Evolutionary conservation across 306 rosid species (phyloP), one percentile per base, ranked within the genome.

Genomic region (Lathyrus oleraceus): DNA sequence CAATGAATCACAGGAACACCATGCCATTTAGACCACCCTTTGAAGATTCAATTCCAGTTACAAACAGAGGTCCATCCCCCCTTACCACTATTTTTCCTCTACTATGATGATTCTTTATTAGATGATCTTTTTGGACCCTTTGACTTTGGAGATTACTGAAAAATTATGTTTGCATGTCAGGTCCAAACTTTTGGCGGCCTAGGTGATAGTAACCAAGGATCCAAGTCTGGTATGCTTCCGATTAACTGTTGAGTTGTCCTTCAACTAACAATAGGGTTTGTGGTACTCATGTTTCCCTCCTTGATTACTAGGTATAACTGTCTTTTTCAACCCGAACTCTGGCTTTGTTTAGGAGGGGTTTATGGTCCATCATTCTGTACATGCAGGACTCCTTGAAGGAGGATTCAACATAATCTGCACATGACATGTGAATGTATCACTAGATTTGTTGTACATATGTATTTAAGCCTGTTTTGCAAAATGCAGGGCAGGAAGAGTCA

Each of bases 151-250:
- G 38, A 14, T 45, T 54, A 27, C 25, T 57, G n/a, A 51, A 67
- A 61, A 51, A 61, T 57, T 10, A 61, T 67, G 30, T 78, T 43
- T 68, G 71, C 77, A 61, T 78, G 85, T 75, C 91, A 93, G 97
- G 96, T 74, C 86, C 90, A 39, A 64, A 85, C 86, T 88, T 40
- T 85, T 93, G 97, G 97, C 85, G 67, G 81, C 98, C 97, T 45
- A 82, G 94, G 72, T 88, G 87, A 90, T 59, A 53, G 71, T 35
- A 66, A 66, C 67, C 69, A 39, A 66, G 60, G 60, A 64, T 61
- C 62, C 62, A 71, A 58, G 62, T 61, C 61, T 27, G 89, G 90
- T 81, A 82, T 68, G 51, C 48, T 23, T 58, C 53, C 23, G 43
- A 27, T 51, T 45, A 40, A 72, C 28, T 14, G 21, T 60, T 14